These are phyloP conservation scores for Trypanosomatidae sp. DNA, from an alignment of 208 protist genomes.

Conservation along the genomic window DNA sequence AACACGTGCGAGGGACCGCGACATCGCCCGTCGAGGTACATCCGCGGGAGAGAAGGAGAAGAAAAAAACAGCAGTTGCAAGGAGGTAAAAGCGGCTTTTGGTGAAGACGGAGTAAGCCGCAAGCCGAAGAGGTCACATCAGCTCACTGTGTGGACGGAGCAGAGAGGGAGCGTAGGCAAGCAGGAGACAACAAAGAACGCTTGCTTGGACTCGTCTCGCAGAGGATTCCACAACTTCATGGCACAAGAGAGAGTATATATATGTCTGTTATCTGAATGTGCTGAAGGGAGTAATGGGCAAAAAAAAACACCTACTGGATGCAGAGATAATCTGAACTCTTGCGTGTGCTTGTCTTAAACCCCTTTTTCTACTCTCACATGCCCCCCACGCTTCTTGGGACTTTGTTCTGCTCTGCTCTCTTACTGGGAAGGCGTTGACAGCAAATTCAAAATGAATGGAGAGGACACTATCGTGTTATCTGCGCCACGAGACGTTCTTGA, in stretches of 20 bases:
- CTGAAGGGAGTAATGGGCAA: not conserved
- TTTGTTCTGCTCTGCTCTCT: no score
- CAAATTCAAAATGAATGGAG: not conserved
- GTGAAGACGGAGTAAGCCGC: not conserved
- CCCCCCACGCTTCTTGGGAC: not conserved
- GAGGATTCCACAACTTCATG: not conserved
- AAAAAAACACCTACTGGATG: not conserved
- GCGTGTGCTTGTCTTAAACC: not conserved
- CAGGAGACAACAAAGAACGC: not conserved
- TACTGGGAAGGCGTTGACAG: not conserved
- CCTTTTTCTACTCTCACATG: not conserved
- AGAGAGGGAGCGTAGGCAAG: not conserved
- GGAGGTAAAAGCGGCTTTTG: not conserved
- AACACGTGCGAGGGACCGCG: not conserved
- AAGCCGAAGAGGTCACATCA: no score
- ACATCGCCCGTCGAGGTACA: not conserved
- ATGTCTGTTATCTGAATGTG: not conserved
- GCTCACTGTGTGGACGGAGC: not conserved
- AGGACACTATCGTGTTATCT: not conserved
- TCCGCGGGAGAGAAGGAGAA: not conserved
- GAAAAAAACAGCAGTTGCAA: not conserved
- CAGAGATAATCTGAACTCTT: not conserved
- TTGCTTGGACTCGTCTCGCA: not conserved
- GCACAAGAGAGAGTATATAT: not conserved
- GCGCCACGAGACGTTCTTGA: conserved; percentile 1